Percentiles rank a stretch among this genome's conserved stretches.
Evolutionary conservation across 805 yeast genomes (phyloP).

Genomic region (Schwanniomyces yamadae): DNA sequence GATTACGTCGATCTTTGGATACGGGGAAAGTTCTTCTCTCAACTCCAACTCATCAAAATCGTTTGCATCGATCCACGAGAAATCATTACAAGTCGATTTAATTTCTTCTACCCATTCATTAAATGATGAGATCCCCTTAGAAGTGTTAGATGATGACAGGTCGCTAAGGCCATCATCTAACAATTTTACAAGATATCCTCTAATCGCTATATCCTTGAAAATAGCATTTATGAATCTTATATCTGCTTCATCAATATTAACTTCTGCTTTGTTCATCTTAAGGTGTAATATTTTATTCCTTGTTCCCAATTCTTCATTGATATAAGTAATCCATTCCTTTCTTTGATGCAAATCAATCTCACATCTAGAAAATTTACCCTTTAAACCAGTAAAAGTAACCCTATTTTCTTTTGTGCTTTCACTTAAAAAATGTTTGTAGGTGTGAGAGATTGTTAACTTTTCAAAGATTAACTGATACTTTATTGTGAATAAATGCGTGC

Average conservation of each 20-base stretch:
- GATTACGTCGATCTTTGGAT: constrained; percentile 43
- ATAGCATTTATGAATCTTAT: constrained; percentile 62
- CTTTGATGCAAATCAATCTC: constrained; percentile 41
- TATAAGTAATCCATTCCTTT: constrained; percentile 33
- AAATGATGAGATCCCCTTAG: constrained; percentile 8
- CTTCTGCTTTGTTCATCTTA: constrained; percentile 64
- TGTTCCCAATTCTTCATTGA: constrained; percentile 37
- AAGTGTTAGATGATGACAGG: background rate
- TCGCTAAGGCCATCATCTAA: constrained; percentile 9
- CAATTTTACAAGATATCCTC: constrained; percentile 22
- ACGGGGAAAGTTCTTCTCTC: constrained; percentile 36
- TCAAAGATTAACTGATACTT: constrained; percentile 41
- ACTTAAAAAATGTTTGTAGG: constrained; percentile 29
- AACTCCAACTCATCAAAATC: constrained; percentile 74
- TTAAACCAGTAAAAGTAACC: constrained; percentile 39
- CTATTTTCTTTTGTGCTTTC: constrained; percentile 19
- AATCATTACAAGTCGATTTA: constrained; percentile 21
- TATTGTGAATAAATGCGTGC: constrained; percentile 40
- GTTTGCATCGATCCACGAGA: constrained; percentile 69
- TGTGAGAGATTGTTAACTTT: constrained; percentile 39
- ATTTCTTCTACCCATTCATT: constrained; percentile 18
- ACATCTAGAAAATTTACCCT: constrained; percentile 34
- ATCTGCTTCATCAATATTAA: constrained; percentile 69
- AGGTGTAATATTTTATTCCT: constrained; percentile 46
- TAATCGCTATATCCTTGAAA: constrained; percentile 54